Base-by-base conservation (phyloP, 306 rosid species). In the Fragaria nilgerrensis region DNA sequence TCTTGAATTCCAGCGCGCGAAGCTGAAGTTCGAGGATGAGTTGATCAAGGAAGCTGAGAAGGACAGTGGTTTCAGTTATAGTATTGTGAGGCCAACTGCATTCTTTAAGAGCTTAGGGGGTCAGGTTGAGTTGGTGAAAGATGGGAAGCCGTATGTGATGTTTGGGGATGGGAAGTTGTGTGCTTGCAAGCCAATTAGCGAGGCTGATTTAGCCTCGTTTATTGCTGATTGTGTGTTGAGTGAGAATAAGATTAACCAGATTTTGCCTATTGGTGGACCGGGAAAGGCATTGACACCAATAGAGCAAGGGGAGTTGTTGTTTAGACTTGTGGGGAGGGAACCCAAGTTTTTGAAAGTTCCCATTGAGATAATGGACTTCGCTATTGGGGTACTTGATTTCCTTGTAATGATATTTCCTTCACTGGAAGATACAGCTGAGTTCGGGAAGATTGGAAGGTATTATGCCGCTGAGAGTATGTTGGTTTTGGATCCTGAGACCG, bases 81-180 rank as follows among this genome's bases (percentile, higher is more conserved):
- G 97, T 36, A 92, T 96, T 68, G 98, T 92, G 76, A 91, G 99
- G 76, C 97, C 99, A 73, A 96, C 99, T 65, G 97, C 99, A 7
- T 96, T 96, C 77, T 96, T 96, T 56, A 96, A 96, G 81, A 96
- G 99, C 86, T 89, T 92, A 81, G 98, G 96, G 48, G 99, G 99
- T 84, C 99, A 96, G 78, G 96, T 96, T 82, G 97, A 92, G 84
- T 85, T 92, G 84, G 99, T 93, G 88, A 96, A 93, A 82, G 96
- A 91, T 80, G 99, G 99, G 71, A 96, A 96, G 88, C 99, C 99
- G 1, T 96, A 89, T 85, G 99, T 96, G 23, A 96, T 96, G 98
- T 96, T 96, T 90, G 99, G 99, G 25, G 98, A 96, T 84, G 99
- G 99, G 37, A 91, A 84, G 68, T 70, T 96, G 82, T 96, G 98